These are phyloP conservation scores for Quercus variabilis DNA, from an alignment of 306 rosid genomes.

Conservation along the genomic window DNA sequence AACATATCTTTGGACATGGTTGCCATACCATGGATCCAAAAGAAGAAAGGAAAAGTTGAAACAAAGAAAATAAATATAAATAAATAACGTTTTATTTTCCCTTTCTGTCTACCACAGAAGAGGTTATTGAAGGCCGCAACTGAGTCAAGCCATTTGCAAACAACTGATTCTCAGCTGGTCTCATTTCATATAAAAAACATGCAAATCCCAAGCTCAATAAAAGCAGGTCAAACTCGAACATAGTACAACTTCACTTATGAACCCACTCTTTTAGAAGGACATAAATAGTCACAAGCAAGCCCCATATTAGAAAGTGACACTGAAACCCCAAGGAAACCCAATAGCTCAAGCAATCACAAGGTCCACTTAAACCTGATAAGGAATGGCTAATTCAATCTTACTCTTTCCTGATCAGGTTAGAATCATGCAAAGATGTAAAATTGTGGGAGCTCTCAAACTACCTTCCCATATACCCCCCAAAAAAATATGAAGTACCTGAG, in stretches of 20 bases:
- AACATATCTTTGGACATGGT: background rate
- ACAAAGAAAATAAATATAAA: background rate
- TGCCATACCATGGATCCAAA: background rate
- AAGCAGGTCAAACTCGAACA: background rate
- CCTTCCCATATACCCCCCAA: no score
- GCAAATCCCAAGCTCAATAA: background rate
- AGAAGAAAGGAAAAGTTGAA: background rate
- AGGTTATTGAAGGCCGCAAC: background rate
- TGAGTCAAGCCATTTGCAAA: background rate
- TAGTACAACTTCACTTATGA: background rate
- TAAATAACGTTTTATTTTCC: background rate
- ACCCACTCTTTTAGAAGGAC: background rate
- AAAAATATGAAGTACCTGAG: no score
- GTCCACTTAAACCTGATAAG: background rate
- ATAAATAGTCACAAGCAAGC: background rate
- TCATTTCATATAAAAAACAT: background rate
- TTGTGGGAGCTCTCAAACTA: background rate
- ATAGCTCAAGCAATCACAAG: background rate
- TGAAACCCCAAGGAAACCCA: background rate
- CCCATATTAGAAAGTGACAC: background rate
- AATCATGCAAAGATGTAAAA: background rate
- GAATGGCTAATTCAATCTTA: background rate
- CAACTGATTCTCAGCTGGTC: background rate
- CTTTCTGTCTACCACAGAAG: background rate
- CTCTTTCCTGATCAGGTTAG: background rate